Percentiles rank a stretch among this genome's conserved stretches.
These are phyloP conservation scores for Hordeum marinum DNA, from an alignment of 176 grass and related monocot genomes.

Conservation along the genomic window DNA sequence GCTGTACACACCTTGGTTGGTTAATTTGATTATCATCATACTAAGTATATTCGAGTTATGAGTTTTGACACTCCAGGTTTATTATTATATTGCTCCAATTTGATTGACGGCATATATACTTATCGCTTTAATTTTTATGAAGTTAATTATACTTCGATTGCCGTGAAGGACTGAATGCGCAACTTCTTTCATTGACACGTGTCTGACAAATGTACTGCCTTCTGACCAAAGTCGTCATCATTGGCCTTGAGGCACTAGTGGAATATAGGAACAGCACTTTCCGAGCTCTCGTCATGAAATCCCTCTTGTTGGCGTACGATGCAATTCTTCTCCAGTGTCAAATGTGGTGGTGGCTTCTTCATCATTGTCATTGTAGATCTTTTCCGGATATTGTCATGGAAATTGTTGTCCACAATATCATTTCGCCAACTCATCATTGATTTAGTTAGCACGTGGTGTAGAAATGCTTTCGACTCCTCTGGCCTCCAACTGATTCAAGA, in stretches of 20 bases:
- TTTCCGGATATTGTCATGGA: neutral
- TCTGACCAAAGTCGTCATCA: neutral
- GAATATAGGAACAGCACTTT: neutral
- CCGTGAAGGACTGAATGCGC: neutral
- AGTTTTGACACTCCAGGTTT: neutral
- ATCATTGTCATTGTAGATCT: neutral
- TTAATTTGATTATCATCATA: neutral
- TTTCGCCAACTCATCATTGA: neutral
- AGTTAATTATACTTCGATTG: neutral
- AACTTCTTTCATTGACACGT: neutral
- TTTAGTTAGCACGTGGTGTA: neutral
- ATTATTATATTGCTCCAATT: neutral
- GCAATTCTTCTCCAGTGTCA: neutral
- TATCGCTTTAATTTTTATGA: neutral
- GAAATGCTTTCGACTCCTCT: neutral
- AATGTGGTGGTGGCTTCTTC: constrained; percentile 5
- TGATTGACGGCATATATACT: neutral
- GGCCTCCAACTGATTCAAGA: neutral
- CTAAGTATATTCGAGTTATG: neutral
- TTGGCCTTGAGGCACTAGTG: neutral
- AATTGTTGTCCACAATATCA: neutral
- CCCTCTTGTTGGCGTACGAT: neutral
- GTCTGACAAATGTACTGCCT: neutral
- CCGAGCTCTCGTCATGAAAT: neutral
- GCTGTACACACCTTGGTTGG: neutral